These are phyloP conservation scores for Paragyromitra xinjiangensis DNA, from an alignment of 495 filamentous ascomycete species.

Conservation along the genomic window DNA sequence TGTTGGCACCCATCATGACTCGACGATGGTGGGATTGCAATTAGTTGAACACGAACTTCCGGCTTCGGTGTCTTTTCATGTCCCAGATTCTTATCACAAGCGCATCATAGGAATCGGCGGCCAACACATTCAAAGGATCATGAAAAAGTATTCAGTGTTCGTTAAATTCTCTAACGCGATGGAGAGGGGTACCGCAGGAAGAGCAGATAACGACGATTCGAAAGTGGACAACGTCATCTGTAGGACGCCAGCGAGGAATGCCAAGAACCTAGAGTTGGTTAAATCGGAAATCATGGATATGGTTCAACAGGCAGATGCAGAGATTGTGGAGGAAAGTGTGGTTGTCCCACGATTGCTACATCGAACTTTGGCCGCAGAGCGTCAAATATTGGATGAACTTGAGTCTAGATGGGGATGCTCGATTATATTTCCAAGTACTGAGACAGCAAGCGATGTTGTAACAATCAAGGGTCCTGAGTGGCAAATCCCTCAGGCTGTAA, in stretches of 20 bases:
- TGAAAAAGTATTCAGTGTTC: slow-evolving; percentile 99
- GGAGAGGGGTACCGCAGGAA: slow-evolving; percentile 84
- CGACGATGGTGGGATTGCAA: slow-evolving; percentile 87
- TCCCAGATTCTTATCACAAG: slow-evolving; percentile 99
- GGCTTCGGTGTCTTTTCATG: slow-evolving; percentile 97
- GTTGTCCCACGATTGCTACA: slow-evolving; percentile 94
- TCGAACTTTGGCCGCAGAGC: slow-evolving; percentile 85
- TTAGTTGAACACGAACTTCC: slow-evolving; percentile 99
- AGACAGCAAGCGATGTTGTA: slow-evolving; percentile 94
- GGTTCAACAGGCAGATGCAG: slow-evolving; percentile 97
- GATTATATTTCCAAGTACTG: slow-evolving; percentile 94
- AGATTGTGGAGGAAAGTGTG: slow-evolving; percentile 92
- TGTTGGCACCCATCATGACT: slow-evolving; percentile 86
- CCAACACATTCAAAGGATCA: slow-evolving; percentile 98
- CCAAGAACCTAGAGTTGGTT: slow-evolving; percentile 92
- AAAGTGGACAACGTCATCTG: slow-evolving; percentile 99
- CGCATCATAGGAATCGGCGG: slow-evolving; percentile 98
- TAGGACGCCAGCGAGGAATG: slow-evolving; percentile 95
- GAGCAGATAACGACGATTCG: slow-evolving; percentile 95
- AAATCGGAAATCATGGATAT: slow-evolving; percentile 99
- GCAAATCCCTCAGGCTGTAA: slow-evolving; percentile 93
- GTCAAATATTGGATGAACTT: slow-evolving; percentile 87
- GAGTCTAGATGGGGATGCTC: slow-evolving; percentile 99
- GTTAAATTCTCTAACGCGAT: slow-evolving; percentile 99
- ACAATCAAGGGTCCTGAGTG: slow-evolving; percentile 95